Percentiles rank a stretch among this genome's conserved stretches.
These are phyloP conservation scores for Spinacia oleracea DNA, from an alignment of 179 eudicot genomes.

Conservation along the genomic window DNA sequence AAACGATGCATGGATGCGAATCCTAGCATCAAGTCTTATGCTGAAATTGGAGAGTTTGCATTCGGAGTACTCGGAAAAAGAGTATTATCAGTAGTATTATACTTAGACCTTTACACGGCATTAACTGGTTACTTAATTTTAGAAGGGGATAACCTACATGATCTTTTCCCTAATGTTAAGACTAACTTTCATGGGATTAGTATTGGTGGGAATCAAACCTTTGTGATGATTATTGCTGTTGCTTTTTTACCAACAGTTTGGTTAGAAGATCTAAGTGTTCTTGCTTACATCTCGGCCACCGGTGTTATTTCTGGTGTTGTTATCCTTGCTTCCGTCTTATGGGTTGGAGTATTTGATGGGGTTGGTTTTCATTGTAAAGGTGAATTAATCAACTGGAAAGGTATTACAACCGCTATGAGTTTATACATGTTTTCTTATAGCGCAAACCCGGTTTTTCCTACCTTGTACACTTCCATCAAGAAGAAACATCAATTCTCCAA, in stretches of 20 bases:
- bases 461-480: constrained; percentile 70
- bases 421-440: constrained; percentile 73
- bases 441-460: constrained; percentile 83
- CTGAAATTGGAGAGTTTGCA: constrained; percentile 58
- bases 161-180: constrained; percentile 21
- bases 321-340: constrained; percentile 23
- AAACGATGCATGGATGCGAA: constrained; percentile 48
- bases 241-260: constrained; percentile 29
- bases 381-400: constrained; percentile 46
- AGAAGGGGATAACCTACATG: constrained; percentile 59
- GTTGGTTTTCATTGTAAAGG: constrained; percentile 41
- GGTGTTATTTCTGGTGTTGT: constrained; percentile 24
- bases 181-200: neutral
- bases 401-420: constrained; percentile 63
- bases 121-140: constrained; percentile 49
- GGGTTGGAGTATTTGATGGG: constrained; percentile 29
- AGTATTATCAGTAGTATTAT: constrained; percentile 38
- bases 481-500: constrained; percentile 59
- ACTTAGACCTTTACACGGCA: constrained; percentile 42
- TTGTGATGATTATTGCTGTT: constrained; percentile 30
- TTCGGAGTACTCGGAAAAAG: constrained; percentile 50
- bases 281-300: constrained; percentile 26
- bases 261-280: constrained; percentile 24
- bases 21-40: constrained; percentile 46
- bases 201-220: constrained; percentile 17